Evolutionary conservation across 2,329 filamentous ascomycete genomes (phyloP).

Genomic region (Penicillium sp.): DNA sequence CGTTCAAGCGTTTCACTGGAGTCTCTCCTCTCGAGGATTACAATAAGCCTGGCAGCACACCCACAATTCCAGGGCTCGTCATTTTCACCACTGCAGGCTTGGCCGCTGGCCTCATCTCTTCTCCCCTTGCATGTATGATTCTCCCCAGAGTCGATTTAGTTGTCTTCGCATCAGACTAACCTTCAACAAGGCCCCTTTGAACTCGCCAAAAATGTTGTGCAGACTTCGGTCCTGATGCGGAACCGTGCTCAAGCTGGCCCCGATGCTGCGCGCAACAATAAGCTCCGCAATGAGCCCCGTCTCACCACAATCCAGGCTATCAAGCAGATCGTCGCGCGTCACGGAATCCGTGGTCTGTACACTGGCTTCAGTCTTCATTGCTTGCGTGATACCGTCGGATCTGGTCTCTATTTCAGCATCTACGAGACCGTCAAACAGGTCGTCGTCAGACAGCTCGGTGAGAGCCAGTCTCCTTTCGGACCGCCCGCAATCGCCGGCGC

Average conservation of each 20-base stretch:
- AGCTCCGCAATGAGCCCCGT: conserved; percentile 37
- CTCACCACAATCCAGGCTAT: conserved; percentile 43
- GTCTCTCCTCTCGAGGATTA: conserved; percentile 39
- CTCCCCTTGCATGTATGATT: conserved; percentile 43
- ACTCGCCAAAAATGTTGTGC: conserved; percentile 47
- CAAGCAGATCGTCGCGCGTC: conserved; percentile 41
- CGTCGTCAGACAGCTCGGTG: conserved; percentile 42
- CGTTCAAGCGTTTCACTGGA: conserved; percentile 40
- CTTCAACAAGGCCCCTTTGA: conserved; percentile 42
- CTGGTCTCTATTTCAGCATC: conserved; percentile 45
- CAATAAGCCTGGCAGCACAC: conserved; percentile 41
- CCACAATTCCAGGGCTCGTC: conserved; percentile 39
- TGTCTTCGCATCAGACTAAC: conserved; percentile 1
- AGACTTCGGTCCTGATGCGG: conserved; percentile 46
- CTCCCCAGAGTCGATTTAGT: not conserved
- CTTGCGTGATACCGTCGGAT: conserved; percentile 44
- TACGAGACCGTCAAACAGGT: conserved; percentile 48
- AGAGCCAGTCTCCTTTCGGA: conserved; percentile 42
- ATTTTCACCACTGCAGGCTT: conserved; percentile 44
- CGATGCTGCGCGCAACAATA: conserved; percentile 31
- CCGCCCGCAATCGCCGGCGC: conserved; percentile 45
- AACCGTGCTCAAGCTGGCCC: conserved; percentile 38
- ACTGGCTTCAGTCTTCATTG: conserved; percentile 46
- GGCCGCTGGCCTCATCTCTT: conserved; percentile 40
- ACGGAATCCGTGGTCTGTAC: conserved; percentile 44